These are phyloP conservation scores for Cladophialophora psammophila DNA, from an alignment of 2,329 filamentous ascomycete genomes.

Conservation along the genomic window DNA sequence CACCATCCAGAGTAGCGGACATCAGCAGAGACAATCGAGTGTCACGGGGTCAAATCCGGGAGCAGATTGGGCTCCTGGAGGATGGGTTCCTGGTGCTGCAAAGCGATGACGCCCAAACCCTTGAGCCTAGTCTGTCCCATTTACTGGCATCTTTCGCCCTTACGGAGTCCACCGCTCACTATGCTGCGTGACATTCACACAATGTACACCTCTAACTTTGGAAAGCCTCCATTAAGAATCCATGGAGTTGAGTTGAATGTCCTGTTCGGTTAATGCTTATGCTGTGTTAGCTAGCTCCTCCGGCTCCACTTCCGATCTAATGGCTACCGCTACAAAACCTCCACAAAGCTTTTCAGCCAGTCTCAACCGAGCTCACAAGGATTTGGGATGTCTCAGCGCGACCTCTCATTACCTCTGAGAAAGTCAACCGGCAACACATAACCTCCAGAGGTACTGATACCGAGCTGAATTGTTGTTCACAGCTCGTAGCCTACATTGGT, in stretches of 20 bases:
- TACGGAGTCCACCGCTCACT: not conserved
- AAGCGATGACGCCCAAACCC: slow-evolving; percentile 25
- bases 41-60: slow-evolving; percentile 28
- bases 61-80: slow-evolving; percentile 28
- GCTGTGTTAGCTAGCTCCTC: not conserved
- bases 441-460: not conserved
- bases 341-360: not conserved
- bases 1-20: slow-evolving; percentile 4
- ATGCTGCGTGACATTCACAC: not conserved
- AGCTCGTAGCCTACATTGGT: not conserved
- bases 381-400: not conserved
- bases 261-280: not conserved
- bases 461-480: not conserved
- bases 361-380: not conserved
- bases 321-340: not conserved
- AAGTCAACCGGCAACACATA: not conserved
- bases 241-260: not conserved
- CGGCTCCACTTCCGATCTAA: not conserved
- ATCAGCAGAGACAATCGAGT: slow-evolving; percentile 14
- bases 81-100: slow-evolving; percentile 28
- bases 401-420: not conserved
- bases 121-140: not conserved
- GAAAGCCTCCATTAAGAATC: not conserved
- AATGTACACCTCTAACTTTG: not conserved
- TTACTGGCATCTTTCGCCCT: not conserved